Base-by-base conservation (phyloP, 345 rosid genomes). In the Eucalyptus lansdowneana region DNA sequence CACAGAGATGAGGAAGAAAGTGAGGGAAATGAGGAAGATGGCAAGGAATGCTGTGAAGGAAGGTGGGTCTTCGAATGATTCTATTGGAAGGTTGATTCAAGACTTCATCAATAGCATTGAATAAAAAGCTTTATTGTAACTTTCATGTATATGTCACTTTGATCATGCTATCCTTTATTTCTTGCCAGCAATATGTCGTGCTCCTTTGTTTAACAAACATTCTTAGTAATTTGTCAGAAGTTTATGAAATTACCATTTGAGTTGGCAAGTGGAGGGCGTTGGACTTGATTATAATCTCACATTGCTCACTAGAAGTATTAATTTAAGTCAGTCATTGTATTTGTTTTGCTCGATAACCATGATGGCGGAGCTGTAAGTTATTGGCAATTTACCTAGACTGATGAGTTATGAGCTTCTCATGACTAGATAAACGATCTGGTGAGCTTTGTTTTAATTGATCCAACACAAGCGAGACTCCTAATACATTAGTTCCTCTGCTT, bases 21-120 rank as follows among this genome's bases (percentile, higher is more conserved):
- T 93, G 53, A 89, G 88, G 90, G 90, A 90, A 88, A 89, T 92
- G 91, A 47, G 85, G 4, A 90, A 89, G 51, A 88, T 69, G 34
- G 92, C 90, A 47, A 91, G 91, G 90, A 86, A 87, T 40, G 87
- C 93, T 50, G 42, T 91, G 50, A 42, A 9, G 51, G 89, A 86
- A 15, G 94, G 93, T 9, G 93, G 95, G 80, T 90, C 95, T 58
- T 93, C 96, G 5, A 90, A 90, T 90, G 58, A 42, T 67, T 91
- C 92, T 1, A 90, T 91, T 37, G 88, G 91, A 67, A 67, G 85
- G 76, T 88, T 93, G 60, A 62, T 92, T 19, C 90, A 92, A 40
- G 91, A 92, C 47, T 51, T 91, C 86, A 29, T 92, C 40, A 89
- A 89, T n/a, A 13, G 69, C 69, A 60, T 27, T 60, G 69, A 27